Evolutionary conservation across 805 yeast genomes (phyloP).

Genomic region (Debaryomyces hansenii): DNA sequence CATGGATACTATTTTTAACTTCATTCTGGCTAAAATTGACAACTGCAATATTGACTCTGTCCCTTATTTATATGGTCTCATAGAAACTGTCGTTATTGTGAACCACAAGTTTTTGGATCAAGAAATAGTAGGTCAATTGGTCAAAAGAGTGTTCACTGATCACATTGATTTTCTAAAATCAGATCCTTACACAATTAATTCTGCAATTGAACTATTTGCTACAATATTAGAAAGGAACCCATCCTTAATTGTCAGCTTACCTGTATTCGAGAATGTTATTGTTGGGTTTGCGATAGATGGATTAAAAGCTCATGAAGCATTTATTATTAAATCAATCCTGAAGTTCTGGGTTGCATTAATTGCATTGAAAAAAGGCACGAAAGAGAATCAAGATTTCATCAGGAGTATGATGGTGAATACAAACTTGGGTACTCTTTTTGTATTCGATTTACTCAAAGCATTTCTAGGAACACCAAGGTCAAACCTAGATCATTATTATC

Average conservation of each 20-base stretch:
- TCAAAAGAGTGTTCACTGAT: slow-evolving; percentile 38
- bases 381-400: slow-evolving; percentile 37
- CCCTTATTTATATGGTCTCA: slow-evolving; percentile 45
- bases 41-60: slow-evolving; percentile 32
- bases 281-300: slow-evolving; percentile 34
- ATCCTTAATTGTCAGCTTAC: slow-evolving; percentile 38
- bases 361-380: slow-evolving; percentile 45
- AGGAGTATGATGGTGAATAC: slow-evolving; percentile 20
- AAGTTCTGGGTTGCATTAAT: slow-evolving; percentile 57
- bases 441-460: slow-evolving; percentile 25
- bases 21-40: slow-evolving; percentile 36
- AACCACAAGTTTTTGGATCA: slow-evolving; percentile 30
- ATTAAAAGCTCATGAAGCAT: slow-evolving; percentile 50
- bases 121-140: slow-evolving; percentile 32
- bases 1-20: slow-evolving; percentile 34
- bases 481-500: slow-evolving; percentile 57
- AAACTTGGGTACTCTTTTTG: slow-evolving; percentile 22
- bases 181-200: slow-evolving; percentile 63
- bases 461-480: slow-evolving; percentile 55
- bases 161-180: slow-evolving; percentile 33
- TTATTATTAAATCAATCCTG: slow-evolving; percentile 51
- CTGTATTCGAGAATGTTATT: slow-evolving; percentile 20
- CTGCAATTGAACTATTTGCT: slow-evolving; percentile 51
- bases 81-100: slow-evolving; percentile 45
- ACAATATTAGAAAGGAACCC: slow-evolving; percentile 53